phyloP scores from a whole-genome alignment of 495 filamentous ascomycete species.

The Penicillium dipodomyicola region DNA sequence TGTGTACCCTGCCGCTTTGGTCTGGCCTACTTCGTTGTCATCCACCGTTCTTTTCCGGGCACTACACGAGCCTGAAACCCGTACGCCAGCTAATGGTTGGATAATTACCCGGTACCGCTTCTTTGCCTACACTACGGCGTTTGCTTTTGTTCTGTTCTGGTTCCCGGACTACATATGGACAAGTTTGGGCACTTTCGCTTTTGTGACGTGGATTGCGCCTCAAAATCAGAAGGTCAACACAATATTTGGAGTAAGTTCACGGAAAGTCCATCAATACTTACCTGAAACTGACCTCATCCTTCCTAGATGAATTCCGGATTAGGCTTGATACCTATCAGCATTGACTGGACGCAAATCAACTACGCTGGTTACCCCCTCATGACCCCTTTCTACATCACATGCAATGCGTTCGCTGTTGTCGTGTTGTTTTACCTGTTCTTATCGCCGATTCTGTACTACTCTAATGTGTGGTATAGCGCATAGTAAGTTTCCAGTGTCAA shows the following conservation, averaged over 20 bases:
- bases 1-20: constrained; percentile 47
- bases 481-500: constrained; percentile 49
- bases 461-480: constrained; percentile 48
- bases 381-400: constrained; percentile 63
- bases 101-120: constrained; percentile 56
- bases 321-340: constrained; percentile 74
- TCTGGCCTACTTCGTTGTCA: constrained; percentile 35
- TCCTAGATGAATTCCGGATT: constrained; percentile 73
- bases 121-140: constrained; percentile 48
- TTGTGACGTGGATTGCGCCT: constrained; percentile 60
- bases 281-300: constrained; percentile 56
- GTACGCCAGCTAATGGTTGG: constrained; percentile 51
- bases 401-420: constrained; percentile 55
- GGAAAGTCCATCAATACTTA: constrained; percentile 66
- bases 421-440: constrained; percentile 52
- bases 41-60: constrained; percentile 38
- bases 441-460: constrained; percentile 57
- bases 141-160: constrained; percentile 62
- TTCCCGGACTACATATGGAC: constrained; percentile 75
- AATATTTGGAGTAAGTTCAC: constrained; percentile 67
- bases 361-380: constrained; percentile 50
- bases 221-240: constrained; percentile 60
- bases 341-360: constrained; percentile 60
- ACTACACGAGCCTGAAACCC: constrained; percentile 42
- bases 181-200: constrained; percentile 59